Evolutionary conservation across 768 basidiomycete genomes (phyloP).

Genomic region (Boletus patriciae): DNA sequence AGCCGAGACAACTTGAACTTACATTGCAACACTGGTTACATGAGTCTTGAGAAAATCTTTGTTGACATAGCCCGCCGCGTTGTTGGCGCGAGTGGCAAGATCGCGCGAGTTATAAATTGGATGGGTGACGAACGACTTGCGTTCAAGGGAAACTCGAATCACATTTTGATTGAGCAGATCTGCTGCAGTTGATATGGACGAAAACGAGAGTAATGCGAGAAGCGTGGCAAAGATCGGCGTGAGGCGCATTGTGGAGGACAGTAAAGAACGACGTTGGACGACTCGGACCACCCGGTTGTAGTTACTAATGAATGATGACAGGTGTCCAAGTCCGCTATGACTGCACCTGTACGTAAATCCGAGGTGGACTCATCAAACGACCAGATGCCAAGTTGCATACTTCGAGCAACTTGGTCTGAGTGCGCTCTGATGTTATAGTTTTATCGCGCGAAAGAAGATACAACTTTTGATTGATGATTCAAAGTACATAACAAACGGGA

Average conservation of each 20-base stretch:
- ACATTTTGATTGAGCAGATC: not conserved
- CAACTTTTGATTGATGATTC: conserved; percentile 14
- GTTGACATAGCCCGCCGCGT: conserved; percentile 3
- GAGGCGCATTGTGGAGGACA: conserved; percentile 21
- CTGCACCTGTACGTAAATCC: not conserved
- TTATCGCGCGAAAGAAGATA: conserved; percentile 7
- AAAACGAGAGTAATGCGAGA: conserved; percentile 19
- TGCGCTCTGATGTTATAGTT: not conserved
- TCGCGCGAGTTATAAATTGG: not conserved
- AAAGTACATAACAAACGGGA: conserved; percentile 25
- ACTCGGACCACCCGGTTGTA: not conserved
- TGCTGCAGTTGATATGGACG: conserved; percentile 4
- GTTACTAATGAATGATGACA: not conserved
- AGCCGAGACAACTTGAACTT: conserved; percentile 15
- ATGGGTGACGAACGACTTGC: conserved; percentile 16
- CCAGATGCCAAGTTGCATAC: not conserved
- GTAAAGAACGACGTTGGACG: not conserved
- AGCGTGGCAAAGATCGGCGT: conserved; percentile 10
- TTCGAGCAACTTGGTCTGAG: not conserved
- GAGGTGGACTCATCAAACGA: not conserved
- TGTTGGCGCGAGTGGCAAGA: not conserved
- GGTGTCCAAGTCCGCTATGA: no score
- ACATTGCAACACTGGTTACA: conserved; percentile 20
- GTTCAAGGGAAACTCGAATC: conserved; percentile 26
- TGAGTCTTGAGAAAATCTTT: conserved; percentile 16